Base-by-base conservation (phyloP, 805 yeast genomes). In the Hagleromyces aurorensis region DNA sequence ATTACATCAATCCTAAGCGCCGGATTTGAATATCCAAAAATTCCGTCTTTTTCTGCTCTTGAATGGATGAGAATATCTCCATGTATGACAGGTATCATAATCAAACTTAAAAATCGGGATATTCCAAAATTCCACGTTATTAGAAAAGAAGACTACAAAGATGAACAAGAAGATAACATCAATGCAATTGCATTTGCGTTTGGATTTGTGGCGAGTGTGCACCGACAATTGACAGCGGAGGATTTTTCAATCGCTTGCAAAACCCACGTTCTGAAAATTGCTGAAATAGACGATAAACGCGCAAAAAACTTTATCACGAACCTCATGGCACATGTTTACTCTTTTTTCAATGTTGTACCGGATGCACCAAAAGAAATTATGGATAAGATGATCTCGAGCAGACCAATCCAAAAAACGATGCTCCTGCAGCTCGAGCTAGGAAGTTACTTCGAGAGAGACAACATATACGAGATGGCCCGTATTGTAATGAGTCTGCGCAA, bases 231-330 rank as follows among this genome's bases (percentile, higher is more conserved):
- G 13, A 48, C 60, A 3, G 45, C 58, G 0, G 61, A 57, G 31
- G 62, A 57, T 36, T 36, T 56, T 6, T 48, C 61, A 1, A 48
- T 57, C 30, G 54, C 61, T 2, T 54, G 57, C 30, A 55, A 55
- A 25, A 38, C 50, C 1, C 53, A 52, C 30, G 34, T 50, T 8
- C 32, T 46, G 20, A 44, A 34, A 19, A 28, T 53, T 12, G 36
- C 41, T 3, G 31, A 43, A 17, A 23, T 39, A 5, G 50, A 43
- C 24, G 45, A 37, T 13, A 25, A 33, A 11, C 42, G 59, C 23
- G 56, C 56, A 1, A 42, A 38, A n/a, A 38, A 42, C 7, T 53
- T 52, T 29, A 40, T 53, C 10, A 44, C 46, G 23, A 34, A 31
- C 4, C 27, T 53, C 7, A 50, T 53, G 39, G 32, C 49, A 2